phyloP scores from a whole-genome alignment of 108 stramenopile species.

The Cyclotella sp. region DNA sequence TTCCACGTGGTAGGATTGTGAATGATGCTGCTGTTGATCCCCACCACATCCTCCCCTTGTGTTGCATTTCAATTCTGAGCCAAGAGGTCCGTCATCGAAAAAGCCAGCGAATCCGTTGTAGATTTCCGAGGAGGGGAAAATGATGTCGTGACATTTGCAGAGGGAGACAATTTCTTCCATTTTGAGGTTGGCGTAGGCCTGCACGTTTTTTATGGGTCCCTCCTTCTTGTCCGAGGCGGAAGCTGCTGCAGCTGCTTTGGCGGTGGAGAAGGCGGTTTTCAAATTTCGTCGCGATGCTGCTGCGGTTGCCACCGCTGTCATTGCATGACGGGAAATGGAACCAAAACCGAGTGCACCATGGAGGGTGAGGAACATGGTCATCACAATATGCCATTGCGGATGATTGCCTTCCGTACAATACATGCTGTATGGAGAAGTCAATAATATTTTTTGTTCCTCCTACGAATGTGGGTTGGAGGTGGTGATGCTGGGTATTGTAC shows the following conservation, averaged over 20 bases:
- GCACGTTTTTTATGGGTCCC: not conserved
- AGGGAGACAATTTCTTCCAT: conserved; percentile 92
- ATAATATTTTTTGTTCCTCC: no score
- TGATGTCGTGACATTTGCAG: conserved; percentile 96
- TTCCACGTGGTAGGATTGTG: conserved; percentile 95
- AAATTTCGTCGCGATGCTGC: conserved; percentile 22
- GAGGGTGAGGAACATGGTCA: conserved; percentile 51
- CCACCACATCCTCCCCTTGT: conserved; percentile 92
- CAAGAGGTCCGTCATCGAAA: conserved; percentile 98
- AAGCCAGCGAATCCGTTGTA: conserved; percentile 98
- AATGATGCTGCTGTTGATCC: conserved; percentile 94
- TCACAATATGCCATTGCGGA: conserved; percentile 13
- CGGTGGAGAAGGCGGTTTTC: conserved; percentile 39
- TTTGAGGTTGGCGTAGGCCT: conserved; percentile 48
- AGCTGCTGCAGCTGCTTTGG: no score
- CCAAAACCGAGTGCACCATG: conserved; percentile 35
- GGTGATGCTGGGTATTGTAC: no score
- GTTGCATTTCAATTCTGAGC: conserved; percentile 87
- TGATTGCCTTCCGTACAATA: no score
- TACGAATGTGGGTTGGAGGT: no score
- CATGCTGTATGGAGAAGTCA: no score
- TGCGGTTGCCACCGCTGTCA: no score
- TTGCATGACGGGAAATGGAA: not conserved
- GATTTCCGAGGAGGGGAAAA: conserved; percentile 95
- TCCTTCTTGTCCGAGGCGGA: conserved; percentile 14